Evolutionary conservation across 1,284 basidiomycete genomes (phyloP), one percentile per base, ranked within the genome.

Genomic region (Rugosomyces carneus): DNA sequence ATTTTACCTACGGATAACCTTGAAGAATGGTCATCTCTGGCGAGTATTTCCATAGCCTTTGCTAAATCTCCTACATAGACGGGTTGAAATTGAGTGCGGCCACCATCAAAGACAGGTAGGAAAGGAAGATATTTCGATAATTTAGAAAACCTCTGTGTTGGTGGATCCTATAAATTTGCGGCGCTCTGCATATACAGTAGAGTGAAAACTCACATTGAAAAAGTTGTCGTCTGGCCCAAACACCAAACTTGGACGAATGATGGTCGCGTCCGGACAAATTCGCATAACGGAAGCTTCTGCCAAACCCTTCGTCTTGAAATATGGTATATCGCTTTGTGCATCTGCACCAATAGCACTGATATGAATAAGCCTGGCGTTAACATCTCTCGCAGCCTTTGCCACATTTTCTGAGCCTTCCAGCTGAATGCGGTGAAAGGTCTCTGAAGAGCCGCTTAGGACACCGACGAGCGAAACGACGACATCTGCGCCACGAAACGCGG

Each of bases 211-310:
- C 45, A 84, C 84, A 46, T 75, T 76, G 62, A 87, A 87, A 63
- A 87, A 84, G 11, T 75, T 73, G 57, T 87, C 84, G 2, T 80
- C 82, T 1, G 80, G 81, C 2, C 84, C 84, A 60, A 87, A 87
- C 2, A 87, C 70, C 27, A 87, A 64, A 50, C 81, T 84, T 1
- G 83, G 84, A 13, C 83, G 67, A 48, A 88, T 69, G 39, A 87
- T 71, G 0, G 80, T 84, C 2, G 78, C 74, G 23, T 70, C 64
- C 0, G 78, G 75, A 48, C 69, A 71, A n/a, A 63, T 60, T 6
- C 60, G 51, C 11, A 73, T 56, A 19, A 81, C 71, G 1, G 75
- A 71, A 40, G 66, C 54, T 60, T 87, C 84, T 7, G 75, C 82
- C 7, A 80, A 59, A 2, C 71, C 82, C 61, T 87, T 87, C 9